Evolutionary conservation across 2,329 filamentous ascomycete genomes (phyloP), one percentile per base, ranked within the genome.

Genomic region (Diaporthe helianthi): DNA sequence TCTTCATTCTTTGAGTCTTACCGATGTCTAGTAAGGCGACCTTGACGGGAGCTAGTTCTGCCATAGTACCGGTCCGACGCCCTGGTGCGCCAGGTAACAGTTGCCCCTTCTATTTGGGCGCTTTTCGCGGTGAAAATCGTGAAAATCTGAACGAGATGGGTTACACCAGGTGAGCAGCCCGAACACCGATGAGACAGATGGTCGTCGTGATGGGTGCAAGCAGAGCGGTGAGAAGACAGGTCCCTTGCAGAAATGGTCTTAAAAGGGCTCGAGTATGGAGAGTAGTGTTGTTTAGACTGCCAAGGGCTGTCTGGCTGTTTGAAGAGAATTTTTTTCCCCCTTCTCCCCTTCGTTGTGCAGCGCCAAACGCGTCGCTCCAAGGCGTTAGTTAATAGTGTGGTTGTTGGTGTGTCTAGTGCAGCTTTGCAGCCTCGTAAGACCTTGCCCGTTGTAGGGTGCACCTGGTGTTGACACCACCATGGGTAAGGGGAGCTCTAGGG

Each of bases 1-100:
- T 33, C 29, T 19, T 54, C 41, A 38, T 67, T 58, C 26, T 46
- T 33, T 38, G 44, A 44, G 63, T 41, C 74, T 83, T 82, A 89
- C 86, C 86, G 76, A 89, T 88, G 78, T 88, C 86, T 73, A 89
- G 83, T 74, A 89, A 78, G 74, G 87, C 80, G 44, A 84, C 82
- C 75, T 84, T 83, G 65, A 83, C 73, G 68, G 77, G 74, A 69
- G 73, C 76, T 74, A 72, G 74, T 55, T 71, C 67, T 55, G 78
- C 76, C 80, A 81, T 82, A 70, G 68, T 61, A 44, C 46, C 60
- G 54, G 67, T 54, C 13, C 60, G 55, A 70, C 49, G 46, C 26
- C 49, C 38, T 52, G 47, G 60, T 65, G 68, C 67, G 65, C 63
- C 41, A 65, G 12, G 22, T 36, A 44, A 31, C 22, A 29, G 31